A percentile compares a stretch with the other conserved stretches of the same genome.
Evolutionary conservation across 257 asterid genomes (phyloP).

Genomic region (Agastache rugosa): DNA sequence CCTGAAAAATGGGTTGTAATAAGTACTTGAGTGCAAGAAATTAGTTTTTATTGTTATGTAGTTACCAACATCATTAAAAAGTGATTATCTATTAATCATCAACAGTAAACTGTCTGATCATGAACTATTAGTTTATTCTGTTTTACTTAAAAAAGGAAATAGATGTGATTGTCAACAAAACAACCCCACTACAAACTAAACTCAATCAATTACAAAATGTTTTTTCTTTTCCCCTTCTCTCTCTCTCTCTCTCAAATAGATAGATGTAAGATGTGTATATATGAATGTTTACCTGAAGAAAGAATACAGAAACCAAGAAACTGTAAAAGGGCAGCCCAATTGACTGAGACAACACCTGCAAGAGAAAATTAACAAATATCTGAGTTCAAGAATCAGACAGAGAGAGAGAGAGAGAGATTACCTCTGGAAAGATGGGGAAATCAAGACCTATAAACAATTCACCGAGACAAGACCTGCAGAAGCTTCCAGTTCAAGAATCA

Average conservation of each 20-base stretch:
- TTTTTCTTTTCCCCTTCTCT: not conserved
- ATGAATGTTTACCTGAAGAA: slow-evolving; percentile 25
- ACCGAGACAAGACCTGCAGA: slow-evolving; percentile 6
- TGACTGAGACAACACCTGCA: slow-evolving; percentile 14
- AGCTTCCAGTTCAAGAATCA: not conserved
- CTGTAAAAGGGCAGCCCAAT: not conserved
- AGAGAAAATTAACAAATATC: not conserved
- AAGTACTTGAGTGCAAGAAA: not conserved
- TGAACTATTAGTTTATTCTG: slow-evolving; percentile 1
- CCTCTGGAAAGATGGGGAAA: not conserved
- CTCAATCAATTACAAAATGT: slow-evolving; percentile 8
- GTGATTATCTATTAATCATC: not conserved
- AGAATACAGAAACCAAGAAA: slow-evolving; percentile 1
- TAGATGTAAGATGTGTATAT: not conserved
- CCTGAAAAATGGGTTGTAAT: not conserved
- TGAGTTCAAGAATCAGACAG: not conserved
- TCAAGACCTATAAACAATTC: not conserved
- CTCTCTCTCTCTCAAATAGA: slow-evolving; percentile 29
- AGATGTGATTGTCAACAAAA: slow-evolving; percentile 13
- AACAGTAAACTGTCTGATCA: slow-evolving; percentile 15
- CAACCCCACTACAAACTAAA: not conserved
- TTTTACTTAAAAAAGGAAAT: slow-evolving; percentile 20
- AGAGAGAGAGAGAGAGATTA: not conserved
- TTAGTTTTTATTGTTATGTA: not conserved
- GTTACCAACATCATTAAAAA: not conserved